phyloP scores from a whole-genome alignment of 768 basidiomycete species.

The Boletellus ananiceps region DNA sequence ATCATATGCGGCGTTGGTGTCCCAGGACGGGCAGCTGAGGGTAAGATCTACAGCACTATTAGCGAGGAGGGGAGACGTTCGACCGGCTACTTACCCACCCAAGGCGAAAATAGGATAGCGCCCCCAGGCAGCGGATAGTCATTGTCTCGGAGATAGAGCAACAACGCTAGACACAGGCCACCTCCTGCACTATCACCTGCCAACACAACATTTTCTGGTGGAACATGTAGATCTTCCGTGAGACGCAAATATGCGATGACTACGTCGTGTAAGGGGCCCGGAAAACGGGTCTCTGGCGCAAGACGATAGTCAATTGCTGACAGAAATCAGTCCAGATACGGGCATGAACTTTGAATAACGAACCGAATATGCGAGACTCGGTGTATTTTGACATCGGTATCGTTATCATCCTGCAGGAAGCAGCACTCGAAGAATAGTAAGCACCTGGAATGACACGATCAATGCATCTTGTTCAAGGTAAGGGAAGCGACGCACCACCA shows the following conservation, averaged over 20 bases:
- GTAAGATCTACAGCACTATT: constrained; percentile 63
- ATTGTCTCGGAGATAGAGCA: constrained; percentile 96
- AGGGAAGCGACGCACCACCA: constrained; percentile 55
- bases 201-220: constrained; percentile 84
- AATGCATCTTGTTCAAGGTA: constrained; percentile 2
- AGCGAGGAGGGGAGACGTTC: constrained; percentile 5
- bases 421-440: constrained; percentile 88
- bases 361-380: constrained; percentile 84
- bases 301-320: constrained; percentile 91
- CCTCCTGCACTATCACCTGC: constrained; percentile 95
- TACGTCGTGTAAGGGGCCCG: constrained; percentile 83
- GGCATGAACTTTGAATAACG: constrained; percentile 17
- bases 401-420: constrained; percentile 85
- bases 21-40: constrained; percentile 98
- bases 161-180: constrained; percentile 73
- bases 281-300: constrained; percentile 93
- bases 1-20: constrained; percentile 84
- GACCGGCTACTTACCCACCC: constrained; percentile 70
- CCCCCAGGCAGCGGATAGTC: constrained; percentile 78
- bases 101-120: constrained; percentile 87
- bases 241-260: constrained; percentile 85
- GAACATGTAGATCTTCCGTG: constrained; percentile 82
- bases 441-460: constrained; percentile 51
- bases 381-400: constrained; percentile 87
- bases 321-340: background rate